Base-by-base conservation (phyloP, 345 rosid species). In the Aurinia saxatilis region DNA sequence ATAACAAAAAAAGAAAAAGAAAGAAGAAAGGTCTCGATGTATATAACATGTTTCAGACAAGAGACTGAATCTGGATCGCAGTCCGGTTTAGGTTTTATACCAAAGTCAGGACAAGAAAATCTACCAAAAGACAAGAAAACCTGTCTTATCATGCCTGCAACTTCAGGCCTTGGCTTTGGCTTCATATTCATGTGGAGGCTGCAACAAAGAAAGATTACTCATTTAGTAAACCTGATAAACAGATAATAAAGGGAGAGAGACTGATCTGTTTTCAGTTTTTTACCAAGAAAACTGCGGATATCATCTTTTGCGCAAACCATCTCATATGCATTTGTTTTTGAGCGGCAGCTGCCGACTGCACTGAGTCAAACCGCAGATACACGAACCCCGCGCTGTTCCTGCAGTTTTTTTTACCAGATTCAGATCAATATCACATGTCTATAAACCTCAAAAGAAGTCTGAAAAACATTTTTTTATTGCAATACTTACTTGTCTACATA, bases 251-350 rank as follows among this genome's bases (percentile, higher is more conserved):
- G 42, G 44, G 1, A 67, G 10, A 49, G 49, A 45, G n/a, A 60
- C 11, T 42, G 10, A 30, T 40, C 23, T 13, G 18, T 46, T 5
- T n/a, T n/a, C n/a, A n/a, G n/a, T n/a, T 33, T 38, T 5, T 70
- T 86, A 91, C 98, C 96, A 88, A 79, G 75, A 68, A 91, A 51
- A 74, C 70, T 35, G 98, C 98, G 21, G 90, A 77, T 66, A 91
- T 88, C 70, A 82, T 75, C 76, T 88, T 65, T 23, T 88, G 82
- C 1, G 98, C 98, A 78, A 91, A 91, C 98, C 98, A 91, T 72
- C 98, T 84, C 86, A 64, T 66, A 70, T 91, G 98, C 98, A 91
- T 88, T 4, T 90, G 87, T 27, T 64, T 84, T 60, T 91, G 98
- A 35, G 87, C 98, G 41, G 67, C 71, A 2, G 72, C 79, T 8